phyloP scores from a whole-genome alignment of 192 early-diverging fungal species.

The Cetraspora pellucida region DNA sequence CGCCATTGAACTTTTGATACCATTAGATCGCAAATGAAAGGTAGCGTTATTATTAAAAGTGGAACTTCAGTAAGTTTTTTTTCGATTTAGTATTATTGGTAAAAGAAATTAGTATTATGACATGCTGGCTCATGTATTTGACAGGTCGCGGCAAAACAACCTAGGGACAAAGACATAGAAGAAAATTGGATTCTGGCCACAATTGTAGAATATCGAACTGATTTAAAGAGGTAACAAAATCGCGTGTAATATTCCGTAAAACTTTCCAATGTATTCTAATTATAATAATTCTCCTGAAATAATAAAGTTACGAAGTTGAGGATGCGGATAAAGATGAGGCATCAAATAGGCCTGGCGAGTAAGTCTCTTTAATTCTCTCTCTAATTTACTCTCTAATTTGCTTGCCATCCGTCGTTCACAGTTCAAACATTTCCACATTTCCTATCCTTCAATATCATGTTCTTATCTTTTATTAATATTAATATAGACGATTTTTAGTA shows the following conservation, averaged over 20 bases:
- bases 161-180: slow-evolving; percentile 52
- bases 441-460: neutral
- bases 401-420: neutral
- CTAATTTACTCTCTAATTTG: neutral
- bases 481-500: slow-evolving; percentile 49
- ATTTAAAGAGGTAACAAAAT: slow-evolving; percentile 51
- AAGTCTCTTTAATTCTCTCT: neutral
- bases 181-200: slow-evolving; percentile 61
- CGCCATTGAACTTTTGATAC: too few relatives aligned
- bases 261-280: neutral
- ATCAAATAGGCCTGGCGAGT: slow-evolving; percentile 50
- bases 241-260: neutral
- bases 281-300: too few relatives aligned
- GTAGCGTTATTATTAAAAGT: neutral
- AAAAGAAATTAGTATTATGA: neutral
- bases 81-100: neutral
- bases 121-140: neutral
- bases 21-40: neutral
- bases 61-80: neutral
- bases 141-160: slow-evolving; percentile 55
- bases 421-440: neutral
- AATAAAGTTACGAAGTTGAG: slow-evolving; percentile 55
- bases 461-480: slow-evolving; percentile 6
- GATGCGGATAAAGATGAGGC: slow-evolving; percentile 58
- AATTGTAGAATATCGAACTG: slow-evolving; percentile 48